Conservation (phyloP, 169 alveolate species). For the Babesia bovis region DNA sequence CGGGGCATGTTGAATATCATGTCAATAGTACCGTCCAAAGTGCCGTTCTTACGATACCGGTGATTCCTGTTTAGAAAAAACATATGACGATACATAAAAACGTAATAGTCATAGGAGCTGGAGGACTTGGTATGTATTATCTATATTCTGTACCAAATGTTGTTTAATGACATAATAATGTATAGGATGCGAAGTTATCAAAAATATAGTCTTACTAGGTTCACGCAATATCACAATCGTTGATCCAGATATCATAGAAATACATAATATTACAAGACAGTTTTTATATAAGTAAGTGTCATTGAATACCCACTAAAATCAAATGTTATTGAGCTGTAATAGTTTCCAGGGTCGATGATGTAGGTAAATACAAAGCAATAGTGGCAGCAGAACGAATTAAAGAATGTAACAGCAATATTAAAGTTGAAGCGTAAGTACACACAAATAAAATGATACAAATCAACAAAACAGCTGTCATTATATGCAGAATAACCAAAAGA, state of each 20-base stretch:
- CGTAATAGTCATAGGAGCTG: constrained; percentile 64
- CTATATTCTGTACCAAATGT: neutral
- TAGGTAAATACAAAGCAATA: constrained; percentile 33
- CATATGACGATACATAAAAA: constrained; percentile 2
- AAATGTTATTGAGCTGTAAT: neutral
- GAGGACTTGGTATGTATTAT: constrained; percentile 49
- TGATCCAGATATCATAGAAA: constrained; percentile 65
- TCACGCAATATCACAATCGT: constrained; percentile 53
- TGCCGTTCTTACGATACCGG: too few relatives aligned
- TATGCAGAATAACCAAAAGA: constrained; percentile 7
- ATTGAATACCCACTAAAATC: constrained; percentile 20
- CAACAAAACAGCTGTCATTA: too few relatives aligned
- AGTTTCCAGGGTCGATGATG: constrained; percentile 20
- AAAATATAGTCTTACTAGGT: constrained; percentile 44
- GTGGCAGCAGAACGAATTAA: constrained; percentile 26
- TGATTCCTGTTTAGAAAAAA: too few relatives aligned
- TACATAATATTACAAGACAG: constrained; percentile 70
- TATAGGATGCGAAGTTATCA: constrained; percentile 69
- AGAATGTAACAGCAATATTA: neutral
- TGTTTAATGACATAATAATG: neutral
- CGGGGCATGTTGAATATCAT: too few relatives aligned
- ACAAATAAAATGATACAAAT: neutral
- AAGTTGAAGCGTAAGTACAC: neutral
- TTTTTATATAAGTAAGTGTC: constrained; percentile 50
- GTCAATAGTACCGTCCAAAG: too few relatives aligned